Conservation (phyloP, 495 filamentous ascomycete genomes). For the Amniculicola lignicola region DNA sequence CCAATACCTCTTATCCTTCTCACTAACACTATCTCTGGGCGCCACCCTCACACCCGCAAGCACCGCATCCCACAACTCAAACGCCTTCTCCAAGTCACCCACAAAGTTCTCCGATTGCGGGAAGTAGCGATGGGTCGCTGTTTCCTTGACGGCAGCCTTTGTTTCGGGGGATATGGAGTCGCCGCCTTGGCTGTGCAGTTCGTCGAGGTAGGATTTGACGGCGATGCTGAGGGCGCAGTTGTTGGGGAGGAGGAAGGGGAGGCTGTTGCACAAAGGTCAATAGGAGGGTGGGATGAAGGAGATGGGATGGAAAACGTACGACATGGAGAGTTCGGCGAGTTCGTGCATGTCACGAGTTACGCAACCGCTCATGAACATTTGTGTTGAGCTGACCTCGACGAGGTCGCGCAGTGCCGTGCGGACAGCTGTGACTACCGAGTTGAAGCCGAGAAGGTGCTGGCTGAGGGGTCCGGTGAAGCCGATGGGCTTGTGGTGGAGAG, state of each 20-base stretch:
- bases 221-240: slow-evolving; percentile 84
- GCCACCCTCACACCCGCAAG: slow-evolving; percentile 65
- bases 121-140: slow-evolving; percentile 66
- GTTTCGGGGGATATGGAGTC: slow-evolving; percentile 57
- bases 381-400: slow-evolving; percentile 73
- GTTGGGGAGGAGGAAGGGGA: slow-evolving; percentile 81
- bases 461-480: slow-evolving; percentile 95
- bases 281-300: not conserved
- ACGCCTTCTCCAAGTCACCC: slow-evolving; percentile 75
- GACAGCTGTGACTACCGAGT: slow-evolving; percentile 75
- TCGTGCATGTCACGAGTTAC: slow-evolving; percentile 67
- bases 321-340: slow-evolving; percentile 65
- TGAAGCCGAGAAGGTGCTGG: slow-evolving; percentile 82
- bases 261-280: too few relatives aligned
- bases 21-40: slow-evolving; percentile 34
- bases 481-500: slow-evolving; percentile 74
- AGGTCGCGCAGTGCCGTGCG: slow-evolving; percentile 75
- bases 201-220: slow-evolving; percentile 89
- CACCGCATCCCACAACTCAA: slow-evolving; percentile 76
- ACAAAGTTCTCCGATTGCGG: slow-evolving; percentile 71
- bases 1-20: slow-evolving; percentile 28
- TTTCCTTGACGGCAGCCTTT: slow-evolving; percentile 57
- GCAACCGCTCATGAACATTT: slow-evolving; percentile 75
- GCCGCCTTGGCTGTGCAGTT: slow-evolving; percentile 56
- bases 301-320: slow-evolving; percentile 65